Conservation (phyloP, 495 filamentous ascomycete genomes). For the Xanthoparmelia taractica region DNA sequence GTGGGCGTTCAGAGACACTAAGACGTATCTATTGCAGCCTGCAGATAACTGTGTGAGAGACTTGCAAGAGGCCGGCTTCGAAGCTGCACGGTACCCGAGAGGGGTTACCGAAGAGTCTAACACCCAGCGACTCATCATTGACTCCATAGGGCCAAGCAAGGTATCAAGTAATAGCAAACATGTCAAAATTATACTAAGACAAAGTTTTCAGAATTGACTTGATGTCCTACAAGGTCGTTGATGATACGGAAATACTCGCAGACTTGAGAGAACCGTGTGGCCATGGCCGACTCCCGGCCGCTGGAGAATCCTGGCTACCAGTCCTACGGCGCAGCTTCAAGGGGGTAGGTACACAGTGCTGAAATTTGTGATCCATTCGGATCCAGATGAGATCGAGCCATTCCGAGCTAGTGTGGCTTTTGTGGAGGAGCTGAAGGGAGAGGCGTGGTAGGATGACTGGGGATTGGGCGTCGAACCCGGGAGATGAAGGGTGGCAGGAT, state of each 20-base stretch:
- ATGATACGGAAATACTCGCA: slow-evolving; percentile 28
- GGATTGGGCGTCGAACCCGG: slow-evolving; percentile 26
- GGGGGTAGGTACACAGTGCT: slow-evolving; percentile 33
- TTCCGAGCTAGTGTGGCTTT: slow-evolving; percentile 29
- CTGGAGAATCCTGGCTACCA: slow-evolving; percentile 23
- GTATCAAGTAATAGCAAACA: not conserved
- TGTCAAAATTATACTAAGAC: not conserved
- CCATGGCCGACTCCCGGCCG: slow-evolving; percentile 9
- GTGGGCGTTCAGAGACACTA: slow-evolving; percentile 47
- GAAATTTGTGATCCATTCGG: slow-evolving; percentile 41
- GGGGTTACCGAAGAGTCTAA: slow-evolving; percentile 30
- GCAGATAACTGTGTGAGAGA: slow-evolving; percentile 33
- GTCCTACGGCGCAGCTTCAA: slow-evolving; percentile 31
- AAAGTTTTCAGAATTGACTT: slow-evolving; percentile 27
- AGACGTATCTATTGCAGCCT: slow-evolving; percentile 36
- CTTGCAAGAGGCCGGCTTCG: slow-evolving; percentile 38
- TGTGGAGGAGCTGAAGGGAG: slow-evolving; percentile 21
- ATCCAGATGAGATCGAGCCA: slow-evolving; percentile 35
- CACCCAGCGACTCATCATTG: slow-evolving; percentile 25
- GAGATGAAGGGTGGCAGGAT: slow-evolving; percentile 28
- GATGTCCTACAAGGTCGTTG: slow-evolving; percentile 32
- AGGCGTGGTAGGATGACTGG: slow-evolving; percentile 26
- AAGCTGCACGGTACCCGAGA: slow-evolving; percentile 45
- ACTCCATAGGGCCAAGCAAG: slow-evolving; percentile 16
- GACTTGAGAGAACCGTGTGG: too few species aligned